Percentiles rank a stretch among this genome's conserved stretches.
These are phyloP conservation scores for Oryza rufipogon DNA, from an alignment of 176 grass and related monocot genomes.

Conservation along the genomic window DNA sequence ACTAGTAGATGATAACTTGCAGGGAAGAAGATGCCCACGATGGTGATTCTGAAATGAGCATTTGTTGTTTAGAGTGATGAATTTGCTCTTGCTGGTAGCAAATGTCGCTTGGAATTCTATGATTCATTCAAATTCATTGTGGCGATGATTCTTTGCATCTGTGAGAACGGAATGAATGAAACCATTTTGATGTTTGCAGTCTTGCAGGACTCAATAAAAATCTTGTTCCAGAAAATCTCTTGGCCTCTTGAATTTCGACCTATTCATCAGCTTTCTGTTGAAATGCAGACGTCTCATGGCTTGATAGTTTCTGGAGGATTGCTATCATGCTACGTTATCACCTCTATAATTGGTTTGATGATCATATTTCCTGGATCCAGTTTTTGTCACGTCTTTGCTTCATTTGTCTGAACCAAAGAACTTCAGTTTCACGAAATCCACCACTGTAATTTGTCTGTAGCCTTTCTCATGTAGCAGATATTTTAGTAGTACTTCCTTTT, in stretches of 20 bases:
- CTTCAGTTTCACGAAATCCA: neutral
- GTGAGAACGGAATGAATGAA: neutral
- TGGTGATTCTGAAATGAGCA: constrained; percentile 34
- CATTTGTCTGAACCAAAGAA: no score
- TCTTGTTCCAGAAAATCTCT: neutral
- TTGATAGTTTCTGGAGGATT: neutral
- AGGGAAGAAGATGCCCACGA: constrained; percentile 9
- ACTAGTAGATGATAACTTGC: constrained; percentile 25
- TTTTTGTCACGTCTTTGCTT: neutral
- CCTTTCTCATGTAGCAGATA: neutral
- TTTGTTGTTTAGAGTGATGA: neutral
- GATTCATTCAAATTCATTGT: constrained; percentile 41
- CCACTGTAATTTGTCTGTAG: neutral
- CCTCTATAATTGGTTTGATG: neutral
- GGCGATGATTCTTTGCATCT: constrained; percentile 14
- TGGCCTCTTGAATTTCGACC: neutral
- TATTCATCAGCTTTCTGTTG: neutral
- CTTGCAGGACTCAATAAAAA: neutral
- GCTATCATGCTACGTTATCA: neutral
- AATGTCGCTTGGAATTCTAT: neutral
- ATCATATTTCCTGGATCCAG: neutral
- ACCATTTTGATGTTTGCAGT: neutral
- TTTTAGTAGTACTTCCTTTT: neutral
- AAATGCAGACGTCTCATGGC: neutral
- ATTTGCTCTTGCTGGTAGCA: constrained; percentile 39